Evolutionary conservation across 371 early-diverging fungal species (phyloP).

Genomic region (Syncephalastrum monosporum): DNA sequence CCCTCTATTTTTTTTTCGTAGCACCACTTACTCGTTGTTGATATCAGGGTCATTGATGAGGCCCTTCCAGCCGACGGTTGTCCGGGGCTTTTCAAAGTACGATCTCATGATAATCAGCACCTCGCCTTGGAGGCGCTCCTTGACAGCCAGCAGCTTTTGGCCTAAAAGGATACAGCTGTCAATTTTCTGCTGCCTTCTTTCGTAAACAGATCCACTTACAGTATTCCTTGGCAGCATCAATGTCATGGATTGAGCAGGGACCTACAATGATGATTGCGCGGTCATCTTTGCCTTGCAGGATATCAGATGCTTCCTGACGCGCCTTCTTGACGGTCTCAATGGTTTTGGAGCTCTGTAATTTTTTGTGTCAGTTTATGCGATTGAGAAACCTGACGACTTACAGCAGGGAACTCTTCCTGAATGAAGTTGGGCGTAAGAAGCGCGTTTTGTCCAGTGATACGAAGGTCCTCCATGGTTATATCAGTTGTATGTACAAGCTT

Average conservation of each 20-base stretch:
- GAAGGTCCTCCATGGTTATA: slow-evolving; percentile 26
- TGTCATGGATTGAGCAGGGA: slow-evolving; percentile 95
- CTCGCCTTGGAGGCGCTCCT: slow-evolving; percentile 53
- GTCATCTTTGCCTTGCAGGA: slow-evolving; percentile 81
- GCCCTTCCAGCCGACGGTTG: slow-evolving; percentile 95
- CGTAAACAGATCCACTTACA: slow-evolving; percentile 15
- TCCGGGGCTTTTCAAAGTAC: slow-evolving; percentile 95
- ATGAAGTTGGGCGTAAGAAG: slow-evolving; percentile 38
- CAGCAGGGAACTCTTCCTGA: slow-evolving; percentile 56
- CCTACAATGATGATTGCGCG: slow-evolving; percentile 85
- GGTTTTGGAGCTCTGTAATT: slow-evolving; percentile 28
- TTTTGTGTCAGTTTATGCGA: not conserved
- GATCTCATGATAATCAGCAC: slow-evolving; percentile 87
- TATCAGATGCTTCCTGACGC: slow-evolving; percentile 61
- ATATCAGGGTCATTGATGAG: slow-evolving; percentile 90
- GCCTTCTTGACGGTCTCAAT: slow-evolving; percentile 36
- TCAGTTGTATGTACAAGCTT: slow-evolving; percentile 2
- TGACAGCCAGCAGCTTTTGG: slow-evolving; percentile 29
- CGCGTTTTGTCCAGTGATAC: slow-evolving; percentile 42
- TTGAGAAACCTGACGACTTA: slow-evolving; percentile 15
- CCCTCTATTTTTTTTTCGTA: not conserved
- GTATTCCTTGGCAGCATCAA: slow-evolving; percentile 84
- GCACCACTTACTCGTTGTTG: slow-evolving; percentile 58
- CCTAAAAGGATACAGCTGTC: slow-evolving; percentile 14
- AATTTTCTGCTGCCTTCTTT: not conserved